phyloP scores from a whole-genome alignment of 495 filamentous ascomycete genomes.

The Pyrenula massariospora region DNA sequence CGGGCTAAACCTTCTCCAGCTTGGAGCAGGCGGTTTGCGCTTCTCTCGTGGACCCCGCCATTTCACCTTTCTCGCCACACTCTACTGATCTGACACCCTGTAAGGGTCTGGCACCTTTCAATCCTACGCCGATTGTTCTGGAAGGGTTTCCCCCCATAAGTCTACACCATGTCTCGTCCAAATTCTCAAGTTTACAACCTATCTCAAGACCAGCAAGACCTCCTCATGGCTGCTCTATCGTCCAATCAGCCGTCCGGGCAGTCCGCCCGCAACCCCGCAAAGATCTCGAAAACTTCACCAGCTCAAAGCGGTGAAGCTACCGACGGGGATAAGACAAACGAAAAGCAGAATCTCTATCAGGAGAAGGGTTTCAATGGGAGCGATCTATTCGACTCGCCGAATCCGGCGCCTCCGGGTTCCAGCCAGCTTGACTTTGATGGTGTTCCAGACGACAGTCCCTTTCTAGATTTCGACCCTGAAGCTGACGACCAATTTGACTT shows the following conservation, averaged over 20 bases:
- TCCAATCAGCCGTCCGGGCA: slow-evolving; percentile 47
- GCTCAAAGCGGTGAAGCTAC: slow-evolving; percentile 16
- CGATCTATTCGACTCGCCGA: slow-evolving; percentile 42
- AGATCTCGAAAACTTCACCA: slow-evolving; percentile 17
- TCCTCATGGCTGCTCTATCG: slow-evolving; percentile 76
- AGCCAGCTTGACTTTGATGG: slow-evolving; percentile 31
- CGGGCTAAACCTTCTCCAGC: background rate
- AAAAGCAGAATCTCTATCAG: slow-evolving; percentile 7
- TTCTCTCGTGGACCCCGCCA: background rate
- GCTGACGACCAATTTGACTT: slow-evolving; percentile 49
- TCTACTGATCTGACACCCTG: background rate
- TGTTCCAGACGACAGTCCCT: slow-evolving; percentile 57
- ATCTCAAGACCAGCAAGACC: slow-evolving; percentile 75
- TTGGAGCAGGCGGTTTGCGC: background rate
- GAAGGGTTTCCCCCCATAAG: background rate
- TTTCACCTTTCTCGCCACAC: background rate
- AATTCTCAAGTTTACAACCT: slow-evolving; percentile 33
- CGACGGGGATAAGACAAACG: slow-evolving; percentile 19
- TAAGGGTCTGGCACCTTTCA: background rate
- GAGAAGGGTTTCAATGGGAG: slow-evolving; percentile 21
- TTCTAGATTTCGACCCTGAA: slow-evolving; percentile 70
- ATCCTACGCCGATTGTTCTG: background rate
- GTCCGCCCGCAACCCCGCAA: background rate
- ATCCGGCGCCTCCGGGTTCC: slow-evolving; percentile 26
- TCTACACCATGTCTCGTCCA: background rate